Conservation (phyloP, 225 moss, liverwort and hornwort genomes). For the Sphagnum tenellum region DNA sequence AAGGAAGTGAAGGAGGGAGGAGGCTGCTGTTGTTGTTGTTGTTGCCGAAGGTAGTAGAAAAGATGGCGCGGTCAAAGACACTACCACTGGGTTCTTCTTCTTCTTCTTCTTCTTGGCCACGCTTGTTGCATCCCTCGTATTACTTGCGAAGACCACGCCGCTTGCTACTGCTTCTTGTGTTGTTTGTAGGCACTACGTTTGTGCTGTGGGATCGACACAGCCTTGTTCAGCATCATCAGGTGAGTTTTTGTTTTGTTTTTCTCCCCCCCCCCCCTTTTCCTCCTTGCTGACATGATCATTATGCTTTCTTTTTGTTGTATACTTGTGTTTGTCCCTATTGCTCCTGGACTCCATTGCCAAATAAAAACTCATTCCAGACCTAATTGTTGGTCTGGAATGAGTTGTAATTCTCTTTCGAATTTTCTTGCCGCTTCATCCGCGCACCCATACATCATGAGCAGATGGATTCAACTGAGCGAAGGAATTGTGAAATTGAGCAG, state of each 20-base stretch:
- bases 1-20: too few species aligned
- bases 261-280: not conserved
- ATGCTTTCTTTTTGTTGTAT: too few species aligned
- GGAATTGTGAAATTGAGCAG: too few species aligned
- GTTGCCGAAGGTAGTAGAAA: not conserved
- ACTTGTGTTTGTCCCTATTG: not conserved
- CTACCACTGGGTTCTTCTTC: too few species aligned
- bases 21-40: too few species aligned
- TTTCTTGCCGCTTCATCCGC: too few species aligned
- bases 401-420: too few species aligned
- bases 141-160: constrained; percentile 38
- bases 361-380: too few species aligned
- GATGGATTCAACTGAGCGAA: too few species aligned
- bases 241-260: not conserved
- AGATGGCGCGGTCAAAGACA: constrained; percentile 25
- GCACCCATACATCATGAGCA: too few species aligned
- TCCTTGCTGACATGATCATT: too few species aligned
- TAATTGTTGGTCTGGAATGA: too few species aligned
- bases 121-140: constrained; percentile 30
- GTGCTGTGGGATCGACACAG: constrained; percentile 48
- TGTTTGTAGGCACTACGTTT: constrained; percentile 26
- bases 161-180: constrained; percentile 22
- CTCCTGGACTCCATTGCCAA: not conserved
- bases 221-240: constrained; percentile 33
- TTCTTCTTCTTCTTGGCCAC: constrained; percentile 20